A percentile compares a stretch with the other conserved stretches of the same genome.
Evolutionary conservation across 306 rosid genomes (phyloP).

Genomic region (Corylus avellana): DNA sequence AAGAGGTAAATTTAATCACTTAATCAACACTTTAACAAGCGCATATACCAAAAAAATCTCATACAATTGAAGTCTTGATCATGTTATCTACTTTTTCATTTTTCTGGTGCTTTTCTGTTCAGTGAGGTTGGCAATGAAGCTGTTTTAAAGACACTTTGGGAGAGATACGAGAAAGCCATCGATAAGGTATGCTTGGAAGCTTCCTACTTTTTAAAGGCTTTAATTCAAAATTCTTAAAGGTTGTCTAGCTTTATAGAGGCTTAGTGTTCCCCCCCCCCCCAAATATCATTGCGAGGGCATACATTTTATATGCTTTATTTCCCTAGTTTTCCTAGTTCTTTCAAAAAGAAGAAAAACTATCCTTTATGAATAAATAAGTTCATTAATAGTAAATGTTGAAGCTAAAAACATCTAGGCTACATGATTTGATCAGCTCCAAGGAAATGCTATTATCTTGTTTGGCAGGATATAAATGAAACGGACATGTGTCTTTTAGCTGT

Average conservation of each 20-base stretch:
- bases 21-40: too few relatives aligned
- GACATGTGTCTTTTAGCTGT: background rate
- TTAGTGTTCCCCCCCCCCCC: too few relatives aligned
- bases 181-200: slow-evolving; percentile 71
- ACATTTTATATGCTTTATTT: background rate
- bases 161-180: slow-evolving; percentile 64
- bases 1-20: too few relatives aligned
- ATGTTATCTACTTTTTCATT: slow-evolving; percentile 18
- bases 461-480: background rate
- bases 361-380: background rate
- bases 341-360: background rate
- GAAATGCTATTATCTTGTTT: background rate
- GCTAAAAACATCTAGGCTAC: background rate
- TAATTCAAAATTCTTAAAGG: slow-evolving; percentile 23
- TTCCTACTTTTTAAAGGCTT: slow-evolving; percentile 1
- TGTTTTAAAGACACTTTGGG: slow-evolving; percentile 84
- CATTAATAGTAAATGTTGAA: background rate
- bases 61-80: slow-evolving; percentile 7
- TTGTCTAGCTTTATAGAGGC: slow-evolving; percentile 27
- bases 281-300: slow-evolving; percentile 5
- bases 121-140: slow-evolving; percentile 95
- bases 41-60: background rate
- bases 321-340: background rate
- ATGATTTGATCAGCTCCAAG: background rate
- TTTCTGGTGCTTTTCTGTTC: slow-evolving; percentile 19